A percentile compares a stretch with the other conserved stretches of the same genome.
These are phyloP conservation scores for Cladorrhinum sp. DNA, from an alignment of 2,329 filamentous ascomycete genomes.

Conservation along the genomic window DNA sequence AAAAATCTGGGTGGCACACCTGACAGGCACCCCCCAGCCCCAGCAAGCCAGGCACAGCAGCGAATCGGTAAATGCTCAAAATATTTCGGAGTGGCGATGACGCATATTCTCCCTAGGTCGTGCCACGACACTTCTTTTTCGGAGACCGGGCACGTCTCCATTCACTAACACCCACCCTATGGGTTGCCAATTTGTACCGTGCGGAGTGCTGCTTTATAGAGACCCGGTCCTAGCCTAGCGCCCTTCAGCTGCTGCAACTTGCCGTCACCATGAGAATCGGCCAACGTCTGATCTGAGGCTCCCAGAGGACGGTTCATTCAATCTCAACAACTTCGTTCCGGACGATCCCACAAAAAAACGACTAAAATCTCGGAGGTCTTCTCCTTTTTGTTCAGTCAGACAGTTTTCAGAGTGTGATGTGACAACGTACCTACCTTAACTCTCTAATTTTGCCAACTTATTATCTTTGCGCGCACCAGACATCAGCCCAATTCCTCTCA, in stretches of 20 bases:
- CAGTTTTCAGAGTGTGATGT: neutral
- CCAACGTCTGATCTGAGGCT: slow-evolving; percentile 5
- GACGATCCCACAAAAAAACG: neutral
- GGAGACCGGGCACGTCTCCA: neutral
- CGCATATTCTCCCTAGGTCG: slow-evolving; percentile 13
- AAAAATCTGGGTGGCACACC: neutral
- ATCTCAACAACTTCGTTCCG: neutral
- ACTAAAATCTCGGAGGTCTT: neutral
- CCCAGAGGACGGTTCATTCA: neutral
- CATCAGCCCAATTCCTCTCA: neutral
- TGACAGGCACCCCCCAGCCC: neutral
- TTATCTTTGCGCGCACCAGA: neutral
- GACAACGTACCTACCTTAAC: neutral
- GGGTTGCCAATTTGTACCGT: neutral
- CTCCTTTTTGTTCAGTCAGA: neutral
- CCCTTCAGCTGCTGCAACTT: neutral
- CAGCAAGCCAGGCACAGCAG: neutral
- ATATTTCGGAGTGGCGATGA: slow-evolving; percentile 11
- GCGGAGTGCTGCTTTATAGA: slow-evolving; percentile 4
- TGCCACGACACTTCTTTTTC: slow-evolving; percentile 1
- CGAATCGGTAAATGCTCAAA: neutral
- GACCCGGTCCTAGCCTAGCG: slow-evolving; percentile 7
- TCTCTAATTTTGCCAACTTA: neutral
- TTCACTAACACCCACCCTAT: neutral
- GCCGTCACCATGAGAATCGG: slow-evolving; percentile 7